Evolutionary conservation across 2,329 filamentous ascomycete genomes (phyloP).

Genomic region (Ceratocystis smalleyi): DNA sequence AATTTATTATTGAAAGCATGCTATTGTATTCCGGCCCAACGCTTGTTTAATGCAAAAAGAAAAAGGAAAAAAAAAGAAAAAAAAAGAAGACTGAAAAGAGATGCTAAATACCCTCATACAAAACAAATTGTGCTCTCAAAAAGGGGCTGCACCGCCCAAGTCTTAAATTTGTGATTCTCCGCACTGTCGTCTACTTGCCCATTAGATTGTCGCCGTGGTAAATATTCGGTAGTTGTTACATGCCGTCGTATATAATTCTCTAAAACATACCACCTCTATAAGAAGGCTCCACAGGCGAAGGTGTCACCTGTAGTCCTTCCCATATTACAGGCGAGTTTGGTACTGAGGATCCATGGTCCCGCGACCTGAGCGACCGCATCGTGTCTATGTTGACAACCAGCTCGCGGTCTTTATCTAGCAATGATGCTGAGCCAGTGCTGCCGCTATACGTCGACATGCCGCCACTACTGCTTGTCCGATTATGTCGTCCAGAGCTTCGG

Average conservation of each 20-base stretch:
- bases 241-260: neutral
- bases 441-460: conserved; percentile 25
- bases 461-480: conserved; percentile 24
- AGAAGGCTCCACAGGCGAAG: conserved; percentile 5
- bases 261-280: conserved; percentile 1
- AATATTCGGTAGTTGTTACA: neutral
- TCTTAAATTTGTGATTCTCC: neutral
- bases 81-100: neutral
- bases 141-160: neutral
- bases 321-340: neutral
- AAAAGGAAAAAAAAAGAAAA: neutral
- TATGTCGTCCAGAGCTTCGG: conserved; percentile 18
- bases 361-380: conserved; percentile 11
- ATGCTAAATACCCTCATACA: neutral
- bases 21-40: neutral
- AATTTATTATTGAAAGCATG: neutral
- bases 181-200: too few relatives aligned
- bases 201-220: neutral
- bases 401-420: conserved; percentile 10
- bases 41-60: neutral
- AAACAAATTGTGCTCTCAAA: neutral
- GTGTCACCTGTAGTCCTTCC: neutral
- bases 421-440: conserved; percentile 13
- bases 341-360: conserved; percentile 2
- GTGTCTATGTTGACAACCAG: conserved; percentile 4